Base-by-base conservation (phyloP, 257 asterid species). In the Ehretia macrophylla region DNA sequence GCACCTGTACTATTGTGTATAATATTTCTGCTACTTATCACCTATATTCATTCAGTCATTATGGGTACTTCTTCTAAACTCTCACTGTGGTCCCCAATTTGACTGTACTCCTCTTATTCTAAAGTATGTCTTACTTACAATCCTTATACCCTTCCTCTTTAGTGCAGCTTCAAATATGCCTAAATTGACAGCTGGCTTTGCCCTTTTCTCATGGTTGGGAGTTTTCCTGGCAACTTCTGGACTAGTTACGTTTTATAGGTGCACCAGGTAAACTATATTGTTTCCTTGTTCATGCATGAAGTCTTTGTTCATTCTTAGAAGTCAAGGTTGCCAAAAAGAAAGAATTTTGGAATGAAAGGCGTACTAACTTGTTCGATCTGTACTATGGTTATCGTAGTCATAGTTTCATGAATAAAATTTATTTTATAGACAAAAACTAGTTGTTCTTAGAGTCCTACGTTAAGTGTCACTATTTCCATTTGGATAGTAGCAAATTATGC, bases 121-220 rank as follows among this genome's bases (percentile, higher is more conserved):
- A 37, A 11, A 21, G 3, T 20, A 44, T 57, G 4, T 45, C 32
- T n/a, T 44, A 59, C 51, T 42, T 19, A 59, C 21, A 21, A 20
- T 44, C n/a, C 11, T 23, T 23, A 9, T 66, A 52, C 61, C n/a
- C 17, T 75, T 56, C 65, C 46, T 58, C 44, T 67, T 10, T 70
- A 23, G 21, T 72, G 77, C 95, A 93, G 99, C 92, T 62, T 64
- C 96, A 58, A 83, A 73, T 77, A 74, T 93, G 68, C 97, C 99
- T 58, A 80, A 79, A 65, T 79, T 93, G 76, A 89, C 94, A 48
- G 85, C 96, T 74, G 95, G 90, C 64, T 70, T 84, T 55, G 92
- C 89, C 61, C 83, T 89, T 65, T 73, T 86, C 67, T 95, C 99
- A 3, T 93, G 99, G 99, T 74, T 78, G 81, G 99, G 97, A 58